Evolutionary conservation across 164 flowering plant genomes (phyloP), one percentile per base, ranked within the genome.

Genomic region (Houttuynia cordata): DNA sequence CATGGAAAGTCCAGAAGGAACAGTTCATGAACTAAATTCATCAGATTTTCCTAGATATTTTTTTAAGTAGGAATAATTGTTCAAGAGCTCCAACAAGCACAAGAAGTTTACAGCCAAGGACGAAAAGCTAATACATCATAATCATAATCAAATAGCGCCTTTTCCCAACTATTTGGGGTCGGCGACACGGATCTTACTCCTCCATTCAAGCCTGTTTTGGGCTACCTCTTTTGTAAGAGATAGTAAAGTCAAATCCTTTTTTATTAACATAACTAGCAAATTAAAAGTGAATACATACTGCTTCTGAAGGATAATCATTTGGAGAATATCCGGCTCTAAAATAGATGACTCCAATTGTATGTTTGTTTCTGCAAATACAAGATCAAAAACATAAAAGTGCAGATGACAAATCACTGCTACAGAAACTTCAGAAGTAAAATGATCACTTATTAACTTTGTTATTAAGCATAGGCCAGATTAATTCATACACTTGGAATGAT

Each of bases 261-360:
- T n/a, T n/a, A n/a, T n/a, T n/a, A n/a, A n/a, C n/a, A n/a, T n/a
- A n/a, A n/a, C n/a, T n/a, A n/a, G 49, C 49, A 45, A 45, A 45
- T 17, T 12, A 45, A 12, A 12, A 45, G 49, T 8, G 49, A 14
- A 12, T 45, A 17, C 12, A 45, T 1, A 90, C 98, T 51, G 91
- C 74, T 76, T 93, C 98, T 49, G 98, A 84, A 63, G 97, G 94
- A 78, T 90, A 90, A 74, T 93, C 97, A 63, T 62, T 78, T 30
- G 98, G 98, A 23, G 94, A 69, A 77, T 93, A 93, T 10, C 98
- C 98, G 62, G 97, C 86, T 77, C 98, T 78, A 64, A 93, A 90
- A 76, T 90, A 93, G 61, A 87, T 68, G 10, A 93, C 86, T 53
- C 94, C 78, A 75, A 93, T 75, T 57, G 69, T 71, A 67, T 79